These are phyloP conservation scores for Fraxinus nigra DNA, from an alignment of 305 asterid genomes.

Conservation along the genomic window DNA sequence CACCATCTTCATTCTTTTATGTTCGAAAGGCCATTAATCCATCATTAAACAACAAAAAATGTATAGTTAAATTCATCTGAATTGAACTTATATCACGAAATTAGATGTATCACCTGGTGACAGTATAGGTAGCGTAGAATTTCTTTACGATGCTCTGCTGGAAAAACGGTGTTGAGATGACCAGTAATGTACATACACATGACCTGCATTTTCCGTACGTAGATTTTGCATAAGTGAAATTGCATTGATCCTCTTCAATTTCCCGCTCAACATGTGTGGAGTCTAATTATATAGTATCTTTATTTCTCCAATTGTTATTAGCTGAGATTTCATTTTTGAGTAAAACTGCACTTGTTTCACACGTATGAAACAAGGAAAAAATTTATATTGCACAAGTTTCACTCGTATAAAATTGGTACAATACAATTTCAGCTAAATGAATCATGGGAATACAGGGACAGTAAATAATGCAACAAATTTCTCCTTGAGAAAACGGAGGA, in stretches of 20 bases:
- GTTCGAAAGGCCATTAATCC: background rate
- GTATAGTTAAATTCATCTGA: background rate
- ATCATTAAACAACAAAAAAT: background rate
- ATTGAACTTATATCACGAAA: background rate
- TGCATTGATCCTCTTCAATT: background rate
- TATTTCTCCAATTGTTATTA: background rate
- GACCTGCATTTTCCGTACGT: background rate
- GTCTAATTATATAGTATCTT: background rate
- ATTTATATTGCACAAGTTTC: too few species aligned
- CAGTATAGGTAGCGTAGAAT: background rate
- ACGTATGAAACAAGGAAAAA: too few species aligned
- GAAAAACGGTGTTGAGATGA: background rate
- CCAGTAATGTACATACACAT: slow-evolving; percentile 21
- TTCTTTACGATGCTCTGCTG: background rate
- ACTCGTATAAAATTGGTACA: background rate
- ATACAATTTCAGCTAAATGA: background rate
- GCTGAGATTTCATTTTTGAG: too few species aligned
- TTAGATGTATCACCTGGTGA: background rate
- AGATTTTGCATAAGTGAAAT: background rate
- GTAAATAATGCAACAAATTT: too few species aligned
- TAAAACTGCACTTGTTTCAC: too few species aligned
- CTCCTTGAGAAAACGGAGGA: too few species aligned
- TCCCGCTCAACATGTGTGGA: background rate
- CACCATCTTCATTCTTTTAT: slow-evolving; percentile 12
- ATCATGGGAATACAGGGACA: background rate